Evolutionary conservation across 768 basidiomycete genomes (phyloP).

Genomic region (Lactarius vividus): DNA sequence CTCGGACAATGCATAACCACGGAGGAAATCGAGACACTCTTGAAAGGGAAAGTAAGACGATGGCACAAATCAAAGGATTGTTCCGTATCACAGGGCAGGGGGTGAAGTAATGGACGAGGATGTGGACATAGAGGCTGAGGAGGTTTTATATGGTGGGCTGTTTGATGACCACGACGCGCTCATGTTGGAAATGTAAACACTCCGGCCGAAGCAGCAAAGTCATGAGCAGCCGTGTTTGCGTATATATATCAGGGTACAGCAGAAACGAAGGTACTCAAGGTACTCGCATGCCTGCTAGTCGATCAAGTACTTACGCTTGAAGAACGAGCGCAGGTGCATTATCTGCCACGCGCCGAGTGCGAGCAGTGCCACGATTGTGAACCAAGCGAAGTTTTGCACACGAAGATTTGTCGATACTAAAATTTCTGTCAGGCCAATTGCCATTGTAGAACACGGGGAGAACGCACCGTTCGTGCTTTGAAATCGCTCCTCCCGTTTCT

Average conservation of each 20-base stretch:
- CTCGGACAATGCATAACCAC: conserved; percentile 27
- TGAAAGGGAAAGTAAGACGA: conserved; percentile 29
- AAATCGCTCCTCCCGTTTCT: conserved; percentile 86
- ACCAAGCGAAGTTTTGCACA: conserved; percentile 91
- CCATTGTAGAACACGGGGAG: background rate
- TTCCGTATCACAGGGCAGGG: conserved; percentile 3
- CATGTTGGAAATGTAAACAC: background rate
- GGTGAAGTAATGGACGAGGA: background rate
- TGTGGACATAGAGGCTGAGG: background rate
- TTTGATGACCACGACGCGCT: conserved; percentile 3
- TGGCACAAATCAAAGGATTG: conserved; percentile 28
- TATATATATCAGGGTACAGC: conserved; percentile 12
- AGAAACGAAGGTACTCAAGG: conserved; percentile 3
- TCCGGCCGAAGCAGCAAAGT: background rate
- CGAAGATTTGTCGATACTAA: conserved; percentile 88
- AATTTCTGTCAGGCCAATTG: background rate
- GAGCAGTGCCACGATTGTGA: conserved; percentile 76
- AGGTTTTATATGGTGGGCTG: background rate
- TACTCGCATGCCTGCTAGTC: conserved; percentile 40
- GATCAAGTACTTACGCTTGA: conserved; percentile 94
- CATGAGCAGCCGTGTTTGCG: conserved; percentile 1
- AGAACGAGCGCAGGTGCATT: conserved; percentile 89
- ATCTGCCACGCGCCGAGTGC: conserved; percentile 93
- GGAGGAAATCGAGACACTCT: conserved; percentile 30
- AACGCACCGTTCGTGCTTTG: conserved; percentile 84